Conservation (phyloP, 106 monocot species). For the Apostasia ramifera region DNA sequence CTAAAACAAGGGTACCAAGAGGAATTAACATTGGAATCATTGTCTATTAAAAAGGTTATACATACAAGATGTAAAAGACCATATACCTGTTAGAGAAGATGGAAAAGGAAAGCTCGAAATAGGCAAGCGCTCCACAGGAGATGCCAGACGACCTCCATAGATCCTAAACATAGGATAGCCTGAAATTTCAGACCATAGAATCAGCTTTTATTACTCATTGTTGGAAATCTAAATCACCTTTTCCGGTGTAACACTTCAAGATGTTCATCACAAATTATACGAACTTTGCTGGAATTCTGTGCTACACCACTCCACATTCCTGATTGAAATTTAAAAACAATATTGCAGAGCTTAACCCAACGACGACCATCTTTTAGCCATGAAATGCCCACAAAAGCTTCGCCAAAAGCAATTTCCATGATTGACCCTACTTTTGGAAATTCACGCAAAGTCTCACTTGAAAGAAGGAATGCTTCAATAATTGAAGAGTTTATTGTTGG, state of each 20-base stretch:
- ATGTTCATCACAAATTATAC: constrained; percentile 45
- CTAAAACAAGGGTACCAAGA: too few relatives aligned
- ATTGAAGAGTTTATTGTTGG: constrained; percentile 22
- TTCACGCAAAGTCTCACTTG: constrained; percentile 29
- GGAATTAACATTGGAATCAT: too few relatives aligned
- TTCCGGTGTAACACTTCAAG: constrained; percentile 23
- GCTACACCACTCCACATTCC: constrained; percentile 63
- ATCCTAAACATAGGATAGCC: constrained; percentile 13
- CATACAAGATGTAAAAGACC: not conserved
- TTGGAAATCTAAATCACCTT: constrained; percentile 31
- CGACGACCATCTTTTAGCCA: constrained; percentile 13
- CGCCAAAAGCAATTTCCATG: constrained; percentile 25
- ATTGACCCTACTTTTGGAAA: constrained; percentile 60
- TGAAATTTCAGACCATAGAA: too few relatives aligned
- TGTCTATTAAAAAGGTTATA: too few relatives aligned
- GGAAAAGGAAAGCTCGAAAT: constrained; percentile 31
- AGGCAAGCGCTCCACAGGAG: constrained; percentile 17
- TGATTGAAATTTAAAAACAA: constrained; percentile 32
- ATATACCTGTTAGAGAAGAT: constrained; percentile 42
- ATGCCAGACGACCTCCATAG: constrained; percentile 19
- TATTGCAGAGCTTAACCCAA: constrained; percentile 59
- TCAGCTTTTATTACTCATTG: too few relatives aligned
- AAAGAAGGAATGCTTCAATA: constrained; percentile 31
- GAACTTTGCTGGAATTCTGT: constrained; percentile 33
- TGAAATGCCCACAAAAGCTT: constrained; percentile 23